Evolutionary conservation across 345 rosid species (phyloP), one percentile per base, ranked within the genome.

Genomic region (Fremontodendron californicum): DNA sequence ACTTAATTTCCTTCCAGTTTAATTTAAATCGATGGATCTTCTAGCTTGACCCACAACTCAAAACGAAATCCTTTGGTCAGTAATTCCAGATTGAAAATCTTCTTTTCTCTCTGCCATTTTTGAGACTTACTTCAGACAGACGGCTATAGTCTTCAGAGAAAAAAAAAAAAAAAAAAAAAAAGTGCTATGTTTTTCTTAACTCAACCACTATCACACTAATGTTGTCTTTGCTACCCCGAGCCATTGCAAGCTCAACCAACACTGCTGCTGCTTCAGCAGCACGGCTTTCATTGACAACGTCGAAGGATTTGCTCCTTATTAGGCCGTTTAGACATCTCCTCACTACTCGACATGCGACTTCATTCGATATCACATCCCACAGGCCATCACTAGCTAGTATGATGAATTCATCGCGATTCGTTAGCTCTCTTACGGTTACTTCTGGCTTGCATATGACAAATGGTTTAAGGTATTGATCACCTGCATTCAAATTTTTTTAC

Each of bases 301-400:
- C 33, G 43, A 58, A 4, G 68, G 9, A 68, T 37, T 58, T 81
- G 80, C 90, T 82, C 78, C 83, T 77, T 74, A 80, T 68, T 23
- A 42, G 75, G 21, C 88, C 88, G 27, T 75, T 62, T 3, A 94
- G 88, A 81, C 93, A 88, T 68, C 85, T 81, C 77, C 83, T 88
- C 64, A 84, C 92, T 3, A 93, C 84, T 43, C 77, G 85, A 69
- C 93, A 89, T 0, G 97, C 97, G 10, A 78, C 79, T 40, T 88
- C 89, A 69, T 93, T 93, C 3, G 94, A 81, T 39, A 95, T 68
- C 1, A 88, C 92, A 16, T 89, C 93, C 98, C 98, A 95, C 21
- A 95, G 62, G 13, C 95, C 97, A n/a, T 93, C 95, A 16, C 90
- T 90, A 3, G 93, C 97, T n/a, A 91, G 85, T 48, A 93, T 87